Conservation (phyloP, 768 basidiomycete species). For the Tricholoma hemisulphureum region DNA sequence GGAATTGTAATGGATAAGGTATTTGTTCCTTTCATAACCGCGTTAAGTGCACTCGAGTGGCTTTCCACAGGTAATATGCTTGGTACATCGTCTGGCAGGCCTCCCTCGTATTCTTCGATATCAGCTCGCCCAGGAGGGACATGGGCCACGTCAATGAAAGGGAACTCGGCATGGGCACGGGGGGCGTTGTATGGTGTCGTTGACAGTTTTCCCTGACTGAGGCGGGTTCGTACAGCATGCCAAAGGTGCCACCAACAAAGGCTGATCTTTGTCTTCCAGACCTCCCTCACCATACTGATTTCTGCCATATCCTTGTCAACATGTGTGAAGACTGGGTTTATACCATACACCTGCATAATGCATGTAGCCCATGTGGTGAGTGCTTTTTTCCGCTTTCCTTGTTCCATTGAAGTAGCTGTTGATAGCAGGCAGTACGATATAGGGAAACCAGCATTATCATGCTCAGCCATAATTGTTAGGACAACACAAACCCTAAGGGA, state of each 20-base stretch:
- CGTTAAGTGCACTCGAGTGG: not conserved
- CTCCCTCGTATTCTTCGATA: slow-evolving; percentile 21
- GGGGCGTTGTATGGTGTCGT: slow-evolving; percentile 23
- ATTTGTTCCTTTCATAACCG: not conserved
- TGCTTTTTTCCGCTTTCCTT: slow-evolving; percentile 19
- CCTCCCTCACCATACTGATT: slow-evolving; percentile 13
- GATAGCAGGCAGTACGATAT: slow-evolving; percentile 24
- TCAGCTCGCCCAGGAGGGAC: slow-evolving; percentile 16
- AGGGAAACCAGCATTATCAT: slow-evolving; percentile 26
- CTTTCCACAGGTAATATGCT: not conserved
- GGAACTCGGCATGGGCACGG: slow-evolving; percentile 15
- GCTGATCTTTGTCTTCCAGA: slow-evolving; percentile 21
- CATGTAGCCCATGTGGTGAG: slow-evolving; percentile 16
- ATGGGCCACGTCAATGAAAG: slow-evolving; percentile 19
- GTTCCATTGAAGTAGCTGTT: slow-evolving; percentile 19
- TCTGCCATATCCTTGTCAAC: slow-evolving; percentile 22
- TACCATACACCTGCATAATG: slow-evolving; percentile 6
- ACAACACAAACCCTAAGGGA: too few species aligned
- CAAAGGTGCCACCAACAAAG: slow-evolving; percentile 26
- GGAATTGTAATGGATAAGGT: not conserved
- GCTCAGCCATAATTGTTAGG: slow-evolving; percentile 23
- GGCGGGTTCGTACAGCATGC: slow-evolving; percentile 16
- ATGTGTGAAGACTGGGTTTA: slow-evolving; percentile 15
- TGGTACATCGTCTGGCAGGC: slow-evolving; percentile 22
- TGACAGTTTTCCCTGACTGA: slow-evolving; percentile 18